Conservation (phyloP, 306 rosid genomes). For the Cicer chorassanicum region DNA sequence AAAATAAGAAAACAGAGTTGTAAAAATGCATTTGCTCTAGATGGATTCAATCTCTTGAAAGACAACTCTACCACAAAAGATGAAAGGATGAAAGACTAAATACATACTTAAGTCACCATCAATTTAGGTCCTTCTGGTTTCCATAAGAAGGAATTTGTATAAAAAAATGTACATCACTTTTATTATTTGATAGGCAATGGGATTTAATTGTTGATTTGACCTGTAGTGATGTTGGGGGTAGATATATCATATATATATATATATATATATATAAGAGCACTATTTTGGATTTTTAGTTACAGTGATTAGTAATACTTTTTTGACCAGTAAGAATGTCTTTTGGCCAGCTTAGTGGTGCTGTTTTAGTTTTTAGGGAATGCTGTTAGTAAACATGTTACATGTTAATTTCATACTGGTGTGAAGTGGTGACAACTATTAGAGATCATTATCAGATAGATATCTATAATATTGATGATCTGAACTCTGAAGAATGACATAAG, state of each 20-base stretch:
- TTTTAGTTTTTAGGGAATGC: conserved; percentile 31
- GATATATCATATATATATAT: conserved; percentile 3
- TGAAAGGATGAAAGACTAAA: conserved; percentile 5
- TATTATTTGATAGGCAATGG: conserved; percentile 1
- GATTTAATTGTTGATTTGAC: conserved; percentile 2
- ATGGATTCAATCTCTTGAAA: conserved; percentile 15
- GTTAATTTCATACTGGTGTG: conserved; percentile 1
- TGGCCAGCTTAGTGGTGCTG: conserved; percentile 22
- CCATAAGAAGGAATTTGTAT: neutral
- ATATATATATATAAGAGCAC: conserved; percentile 16
- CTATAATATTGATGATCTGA: neutral
- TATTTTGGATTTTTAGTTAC: neutral
- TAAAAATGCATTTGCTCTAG: neutral
- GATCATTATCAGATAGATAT: neutral
- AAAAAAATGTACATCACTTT: neutral
- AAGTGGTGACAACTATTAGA: conserved; percentile 6
- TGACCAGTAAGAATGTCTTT: conserved; percentile 32
- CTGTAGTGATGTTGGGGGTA: neutral
- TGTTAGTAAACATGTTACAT: conserved; percentile 33
- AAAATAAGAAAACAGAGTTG: conserved; percentile 19
- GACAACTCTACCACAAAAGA: conserved; percentile 24
- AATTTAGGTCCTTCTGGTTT: conserved; percentile 15
- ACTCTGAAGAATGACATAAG: neutral
- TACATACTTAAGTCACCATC: neutral
- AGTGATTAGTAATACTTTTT: conserved; percentile 9